These are phyloP conservation scores for Creolimax fragrantissima DNA, from an alignment of 78 protist genomes.

Conservation along the genomic window DNA sequence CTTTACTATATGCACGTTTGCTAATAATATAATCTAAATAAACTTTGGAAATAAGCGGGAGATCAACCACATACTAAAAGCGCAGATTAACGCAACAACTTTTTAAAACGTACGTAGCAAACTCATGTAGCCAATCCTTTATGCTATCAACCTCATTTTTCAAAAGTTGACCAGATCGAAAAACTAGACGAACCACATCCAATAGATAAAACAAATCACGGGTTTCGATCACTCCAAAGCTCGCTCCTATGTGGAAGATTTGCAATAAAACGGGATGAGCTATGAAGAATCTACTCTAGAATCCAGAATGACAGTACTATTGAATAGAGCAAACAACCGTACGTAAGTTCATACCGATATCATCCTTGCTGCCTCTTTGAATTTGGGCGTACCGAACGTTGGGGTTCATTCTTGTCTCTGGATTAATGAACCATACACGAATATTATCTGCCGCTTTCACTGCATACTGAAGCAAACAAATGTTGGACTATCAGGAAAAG, in stretches of 20 bases:
- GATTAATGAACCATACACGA: constrained; percentile 4
- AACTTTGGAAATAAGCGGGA: no score
- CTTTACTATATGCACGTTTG: no score
- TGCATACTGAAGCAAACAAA: background rate
- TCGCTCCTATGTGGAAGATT: constrained; percentile 22
- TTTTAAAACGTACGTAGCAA: background rate
- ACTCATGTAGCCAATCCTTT: background rate
- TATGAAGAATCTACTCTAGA: no score
- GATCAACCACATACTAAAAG: no score
- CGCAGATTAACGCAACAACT: no score
- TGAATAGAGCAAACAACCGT: no score
- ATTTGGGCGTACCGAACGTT: constrained; percentile 10
- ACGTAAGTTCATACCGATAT: background rate
- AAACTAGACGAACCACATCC: constrained; percentile 14
- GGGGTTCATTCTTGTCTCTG: constrained; percentile 20
- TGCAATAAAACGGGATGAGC: no score
- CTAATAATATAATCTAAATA: no score
- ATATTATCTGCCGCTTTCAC: constrained; percentile 17
- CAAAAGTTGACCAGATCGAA: background rate
- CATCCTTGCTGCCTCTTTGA: background rate
- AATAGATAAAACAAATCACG: background rate
- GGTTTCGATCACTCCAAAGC: constrained; percentile 21
- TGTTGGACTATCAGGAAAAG: no score
- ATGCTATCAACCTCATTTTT: background rate
- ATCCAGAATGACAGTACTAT: no score